Base-by-base conservation (phyloP, 2,329 filamentous ascomycete species). In the Sphaerulina populicola region DNA sequence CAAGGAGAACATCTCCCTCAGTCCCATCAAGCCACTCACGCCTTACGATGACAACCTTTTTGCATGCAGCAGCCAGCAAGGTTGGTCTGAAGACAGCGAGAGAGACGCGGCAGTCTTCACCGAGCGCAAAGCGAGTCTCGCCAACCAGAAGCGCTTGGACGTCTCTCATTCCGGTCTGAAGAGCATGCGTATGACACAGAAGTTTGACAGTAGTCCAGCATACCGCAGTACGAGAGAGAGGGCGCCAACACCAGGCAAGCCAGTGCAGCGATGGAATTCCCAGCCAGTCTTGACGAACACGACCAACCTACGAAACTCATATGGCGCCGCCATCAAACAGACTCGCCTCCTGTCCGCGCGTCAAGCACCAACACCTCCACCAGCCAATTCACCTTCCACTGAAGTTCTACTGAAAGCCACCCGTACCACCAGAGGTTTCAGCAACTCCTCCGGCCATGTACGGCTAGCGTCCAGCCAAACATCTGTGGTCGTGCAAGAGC, bases 1-100 rank as follows among this genome's bases (percentile, higher is more conserved):
- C 57, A 67, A 67, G 50, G 65, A 68, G 54, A 67, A 67, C 51
- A 56, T 65, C 21, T 57, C 64, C 0, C 48, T 61, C 23, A 67
- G 60, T 47, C 59, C 59, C 0, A 59, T 58, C 50, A 64, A 60
- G 49, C 56, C 57, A 18, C 44, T 62, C 8, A 37, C 46, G 15
- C 57, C 62, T 23, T 49, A 49, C 18, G 52, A 58, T 11, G 55
- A 57, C 6, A 39, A 52, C 14, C 53, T 59, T 15, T 57, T 62
- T 14, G 29, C 41, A 48, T 58, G 59, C 33, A 43, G 37, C 30
- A 50, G 46, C 21, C 41, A 54, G 18, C 52, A 56, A 38, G 54
- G 46, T 35, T 57, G 56, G 55, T 50, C 55, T 11, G 52, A 58
- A 38, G 49, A 49, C 14, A 51, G 52, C 18, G 49, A 52, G 18